These are phyloP conservation scores for Candida palmyrensis DNA, from an alignment of 805 yeast species.

Conservation along the genomic window DNA sequence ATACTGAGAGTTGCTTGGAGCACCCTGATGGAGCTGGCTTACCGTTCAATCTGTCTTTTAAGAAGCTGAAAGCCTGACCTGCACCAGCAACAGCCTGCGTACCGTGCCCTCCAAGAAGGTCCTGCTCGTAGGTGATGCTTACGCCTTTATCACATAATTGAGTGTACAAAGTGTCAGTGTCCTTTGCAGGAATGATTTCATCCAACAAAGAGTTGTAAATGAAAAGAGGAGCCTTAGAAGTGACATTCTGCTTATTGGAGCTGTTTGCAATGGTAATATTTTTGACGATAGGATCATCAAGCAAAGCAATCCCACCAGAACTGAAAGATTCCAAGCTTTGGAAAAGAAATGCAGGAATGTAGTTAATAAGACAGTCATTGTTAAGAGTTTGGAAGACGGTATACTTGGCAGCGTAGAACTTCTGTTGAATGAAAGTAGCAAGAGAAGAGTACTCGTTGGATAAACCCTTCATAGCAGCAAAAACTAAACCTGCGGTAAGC, in stretches of 20 bases:
- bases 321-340: background rate
- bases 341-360: background rate
- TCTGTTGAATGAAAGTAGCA: slow-evolving; percentile 2
- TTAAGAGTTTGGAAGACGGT: slow-evolving; percentile 1
- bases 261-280: slow-evolving; percentile 3
- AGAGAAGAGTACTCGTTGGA: slow-evolving; percentile 21
- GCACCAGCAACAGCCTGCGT: slow-evolving; percentile 12
- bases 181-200: slow-evolving; percentile 13
- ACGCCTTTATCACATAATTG: slow-evolving; percentile 21
- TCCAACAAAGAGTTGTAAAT: slow-evolving; percentile 15
- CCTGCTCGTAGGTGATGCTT: slow-evolving; percentile 6
- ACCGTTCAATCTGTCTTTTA: slow-evolving; percentile 13
- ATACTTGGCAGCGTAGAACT: slow-evolving; percentile 4
- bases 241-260: slow-evolving; percentile 3
- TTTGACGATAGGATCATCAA: slow-evolving; percentile 1
- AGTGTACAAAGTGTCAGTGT: slow-evolving; percentile 12
- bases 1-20: slow-evolving; percentile 3
- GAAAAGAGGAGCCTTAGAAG: slow-evolving; percentile 17
- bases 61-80: slow-evolving; percentile 16
- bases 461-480: slow-evolving; percentile 20
- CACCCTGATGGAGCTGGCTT: slow-evolving; percentile 11
- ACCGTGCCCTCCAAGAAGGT: slow-evolving; percentile 11
- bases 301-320: slow-evolving; percentile 4
- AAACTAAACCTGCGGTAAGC: slow-evolving; percentile 17
- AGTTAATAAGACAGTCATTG: background rate